Evolutionary conservation across 139 green algal genomes (phyloP).

Genomic region (Yamagishiella unicocca): DNA sequence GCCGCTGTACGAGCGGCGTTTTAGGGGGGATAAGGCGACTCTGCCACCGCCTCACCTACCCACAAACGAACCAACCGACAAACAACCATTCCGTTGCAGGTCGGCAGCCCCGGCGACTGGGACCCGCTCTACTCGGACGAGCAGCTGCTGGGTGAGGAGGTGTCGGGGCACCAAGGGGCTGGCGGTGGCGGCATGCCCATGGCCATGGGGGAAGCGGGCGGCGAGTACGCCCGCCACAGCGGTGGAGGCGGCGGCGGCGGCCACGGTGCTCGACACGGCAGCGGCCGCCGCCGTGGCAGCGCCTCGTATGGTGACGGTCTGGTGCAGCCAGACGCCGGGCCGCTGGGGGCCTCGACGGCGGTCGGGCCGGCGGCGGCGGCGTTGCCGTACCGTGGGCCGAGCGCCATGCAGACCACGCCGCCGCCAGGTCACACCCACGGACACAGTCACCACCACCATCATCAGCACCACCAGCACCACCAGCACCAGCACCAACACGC

Average conservation of each 20-base stretch:
- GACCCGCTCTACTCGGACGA: slow-evolving; percentile 55
- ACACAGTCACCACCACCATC: no score
- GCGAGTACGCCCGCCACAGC: background rate
- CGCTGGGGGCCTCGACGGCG: slow-evolving; percentile 26
- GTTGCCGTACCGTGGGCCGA: background rate
- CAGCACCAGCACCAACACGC: background rate
- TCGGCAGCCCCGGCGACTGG: slow-evolving; percentile 63
- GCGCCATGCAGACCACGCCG: slow-evolving; percentile 41
- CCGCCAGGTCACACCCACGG: background rate
- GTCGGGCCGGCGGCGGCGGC: slow-evolving; percentile 13
- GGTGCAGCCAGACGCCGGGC: background rate
- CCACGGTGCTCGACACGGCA: background rate
- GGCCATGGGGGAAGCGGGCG: background rate
- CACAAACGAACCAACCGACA: no score
- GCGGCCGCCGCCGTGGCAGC: background rate
- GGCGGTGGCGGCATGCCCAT: background rate
- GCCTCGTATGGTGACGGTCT: background rate
- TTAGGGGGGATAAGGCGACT: no score
- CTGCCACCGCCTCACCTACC: no score
- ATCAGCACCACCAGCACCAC: slow-evolving; percentile 1
- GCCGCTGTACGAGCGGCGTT: no score
- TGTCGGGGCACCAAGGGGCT: background rate
- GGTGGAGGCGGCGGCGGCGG: background rate
- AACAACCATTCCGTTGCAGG: background rate
- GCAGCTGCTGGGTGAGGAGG: slow-evolving; percentile 17